Conservation (phyloP, 1,139 yeast genomes). For the Nadsonia commutata region DNA sequence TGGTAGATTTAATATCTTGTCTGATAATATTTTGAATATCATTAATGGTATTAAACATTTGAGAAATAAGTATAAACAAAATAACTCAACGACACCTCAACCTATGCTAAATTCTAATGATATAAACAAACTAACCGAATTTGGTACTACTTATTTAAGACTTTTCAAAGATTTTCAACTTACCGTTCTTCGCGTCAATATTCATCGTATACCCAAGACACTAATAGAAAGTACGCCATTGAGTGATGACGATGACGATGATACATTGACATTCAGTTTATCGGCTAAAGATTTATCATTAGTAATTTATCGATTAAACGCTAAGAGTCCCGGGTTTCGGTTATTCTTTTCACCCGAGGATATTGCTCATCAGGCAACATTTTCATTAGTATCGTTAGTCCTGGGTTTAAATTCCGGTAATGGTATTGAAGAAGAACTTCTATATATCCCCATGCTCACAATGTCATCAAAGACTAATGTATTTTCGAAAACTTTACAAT, state of each 20-base stretch:
- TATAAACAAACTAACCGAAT: constrained; percentile 13
- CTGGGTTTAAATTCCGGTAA: constrained; percentile 19
- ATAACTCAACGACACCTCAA: constrained; percentile 1
- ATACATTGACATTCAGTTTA: constrained; percentile 14
- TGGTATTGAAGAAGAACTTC: constrained; percentile 21
- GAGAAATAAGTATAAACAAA: constrained; percentile 5
- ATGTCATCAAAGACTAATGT: constrained; percentile 24
- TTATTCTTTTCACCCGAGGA: constrained; percentile 22
- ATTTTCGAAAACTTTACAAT: constrained; percentile 22
- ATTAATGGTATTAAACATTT: constrained; percentile 7
- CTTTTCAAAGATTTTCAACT: constrained; percentile 24
- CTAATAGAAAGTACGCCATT: constrained; percentile 5
- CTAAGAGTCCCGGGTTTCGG: constrained; percentile 26
- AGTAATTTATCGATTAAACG: constrained; percentile 25
- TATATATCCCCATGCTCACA: constrained; percentile 27
- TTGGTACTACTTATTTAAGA: constrained; percentile 20
- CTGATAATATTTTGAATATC: constrained; percentile 12
- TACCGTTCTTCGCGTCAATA: constrained; percentile 17
- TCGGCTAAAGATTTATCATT: constrained; percentile 23
- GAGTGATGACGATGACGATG: constrained; percentile 3
- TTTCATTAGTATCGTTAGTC: constrained; percentile 24
- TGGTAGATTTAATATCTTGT: constrained; percentile 14
- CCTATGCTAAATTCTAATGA: constrained; percentile 11
- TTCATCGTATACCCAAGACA: constrained; percentile 14
- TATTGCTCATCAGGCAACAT: constrained; percentile 27